Base-by-base conservation (phyloP, 805 yeast species). In the Nakazawaea molendinolei region DNA sequence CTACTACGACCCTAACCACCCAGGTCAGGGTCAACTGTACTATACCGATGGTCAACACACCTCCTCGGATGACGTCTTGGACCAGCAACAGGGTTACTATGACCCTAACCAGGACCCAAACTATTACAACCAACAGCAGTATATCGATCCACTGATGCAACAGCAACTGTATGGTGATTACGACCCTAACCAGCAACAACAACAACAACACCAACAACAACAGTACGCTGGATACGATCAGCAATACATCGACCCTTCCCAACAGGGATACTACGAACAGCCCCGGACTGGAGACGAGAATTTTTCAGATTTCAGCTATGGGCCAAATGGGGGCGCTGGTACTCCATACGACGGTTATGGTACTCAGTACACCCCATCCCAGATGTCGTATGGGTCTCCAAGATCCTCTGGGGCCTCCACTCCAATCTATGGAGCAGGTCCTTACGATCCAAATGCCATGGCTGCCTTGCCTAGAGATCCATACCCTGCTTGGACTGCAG, bases 401-500 rank as follows among this genome's bases (percentile, higher is more conserved):
- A 75, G 92, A 53, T 82, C 92, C 1, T 79, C 94, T 9, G 97
- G 97, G 43, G 86, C 95, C 28, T 86, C 95, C 2, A 92, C 98
- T 28, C 97, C 98, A 15, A 76, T 86, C 48, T 84, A 84, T 55
- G 94, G 92, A 27, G 64, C 61, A 23, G 57, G 58, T 33, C 61
- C 61, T 34, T 59, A 59, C 42, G 65, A 59, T 43, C 60, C 60
- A 47, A 55, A 58, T 17, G 67, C 65, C 30, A 63, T 65, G 59
- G 70, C 79, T 69, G 80, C 86, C 57, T 49, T 81, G 63, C 71
- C 95, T 50, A 76, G 87, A 30, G 92, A 92, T 60, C 99, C 98
- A 23, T 92, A 90, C 60, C 98, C 99, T 29, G 97, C 98, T 34
- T 92, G 98, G 98, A 85, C 96, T 18, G 95, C 95, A 31, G 97